Percentiles rank a stretch among this genome's conserved stretches.
phyloP scores from a whole-genome alignment of 768 basidiomycete species.

The Boletus insuetus region DNA sequence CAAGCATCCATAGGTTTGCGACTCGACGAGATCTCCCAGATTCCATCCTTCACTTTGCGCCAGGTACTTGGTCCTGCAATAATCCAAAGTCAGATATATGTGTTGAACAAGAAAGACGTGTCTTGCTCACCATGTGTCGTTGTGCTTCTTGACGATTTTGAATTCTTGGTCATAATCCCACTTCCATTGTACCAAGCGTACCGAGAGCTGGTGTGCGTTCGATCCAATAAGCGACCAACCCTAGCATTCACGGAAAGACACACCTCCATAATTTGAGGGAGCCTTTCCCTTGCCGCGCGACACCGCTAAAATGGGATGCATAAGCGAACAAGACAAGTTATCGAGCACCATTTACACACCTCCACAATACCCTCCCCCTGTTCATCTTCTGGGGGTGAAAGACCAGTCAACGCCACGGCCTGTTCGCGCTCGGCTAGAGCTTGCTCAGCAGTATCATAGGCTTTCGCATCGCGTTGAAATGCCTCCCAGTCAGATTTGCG shows the following conservation, averaged over 20 bases:
- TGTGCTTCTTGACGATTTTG: conserved; percentile 1
- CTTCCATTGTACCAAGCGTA: conserved; percentile 29
- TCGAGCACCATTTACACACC: not conserved
- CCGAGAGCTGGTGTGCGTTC: conserved; percentile 18
- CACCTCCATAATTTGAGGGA: conserved; percentile 19
- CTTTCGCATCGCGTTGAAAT: not conserved
- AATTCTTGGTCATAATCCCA: conserved; percentile 8
- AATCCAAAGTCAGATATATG: not conserved
- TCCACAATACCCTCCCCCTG: not conserved
- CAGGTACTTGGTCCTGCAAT: conserved; percentile 34
- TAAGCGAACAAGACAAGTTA: not conserved
- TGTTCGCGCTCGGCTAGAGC: not conserved
- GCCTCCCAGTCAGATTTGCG: conserved; percentile 20
- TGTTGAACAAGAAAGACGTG: not conserved
- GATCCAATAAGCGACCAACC: too few species aligned
- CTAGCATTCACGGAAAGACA: not conserved
- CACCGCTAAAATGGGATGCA: conserved; percentile 4
- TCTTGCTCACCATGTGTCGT: conserved; percentile 16
- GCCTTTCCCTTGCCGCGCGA: not conserved
- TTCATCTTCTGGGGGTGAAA: not conserved
- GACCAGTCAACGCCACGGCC: too few species aligned
- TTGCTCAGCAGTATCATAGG: not conserved
- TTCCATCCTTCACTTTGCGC: conserved; percentile 44
- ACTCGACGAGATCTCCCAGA: conserved; percentile 39
- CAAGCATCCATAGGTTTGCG: conserved; percentile 39